Conservation (phyloP, 345 rosid species). For the Aquilaria malaccensis region DNA sequence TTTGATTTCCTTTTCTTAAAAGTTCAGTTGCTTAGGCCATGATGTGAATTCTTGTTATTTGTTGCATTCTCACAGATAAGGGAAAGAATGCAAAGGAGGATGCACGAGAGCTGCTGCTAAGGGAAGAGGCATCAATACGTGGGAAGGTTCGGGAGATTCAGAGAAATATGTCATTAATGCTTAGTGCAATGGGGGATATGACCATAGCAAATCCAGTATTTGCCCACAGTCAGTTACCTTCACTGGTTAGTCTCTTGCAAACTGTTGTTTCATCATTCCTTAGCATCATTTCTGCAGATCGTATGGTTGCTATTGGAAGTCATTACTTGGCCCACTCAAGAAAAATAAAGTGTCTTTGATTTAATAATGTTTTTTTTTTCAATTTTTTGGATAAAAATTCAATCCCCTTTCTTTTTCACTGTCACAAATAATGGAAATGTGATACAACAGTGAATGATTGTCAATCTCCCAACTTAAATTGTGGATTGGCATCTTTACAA, state of each 20-base stretch:
- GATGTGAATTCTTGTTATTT: neutral
- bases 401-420: neutral
- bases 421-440: neutral
- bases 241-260: conserved; percentile 52
- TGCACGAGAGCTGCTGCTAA: conserved; percentile 85
- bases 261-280: neutral
- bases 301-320: too few species aligned
- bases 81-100: conserved; percentile 93
- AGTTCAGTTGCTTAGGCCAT: conserved; percentile 8
- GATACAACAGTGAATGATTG: neutral
- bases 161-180: conserved; percentile 60
- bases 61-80: conserved; percentile 47
- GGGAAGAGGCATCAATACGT: conserved; percentile 78
- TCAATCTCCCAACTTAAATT: too few species aligned
- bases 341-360: too few species aligned
- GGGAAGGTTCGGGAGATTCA: conserved; percentile 59
- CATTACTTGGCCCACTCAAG: too few species aligned
- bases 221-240: conserved; percentile 89
- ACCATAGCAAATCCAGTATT: conserved; percentile 80
- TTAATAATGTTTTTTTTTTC: too few species aligned
- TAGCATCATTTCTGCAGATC: too few species aligned
- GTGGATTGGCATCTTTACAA: too few species aligned
- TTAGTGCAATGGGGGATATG: conserved; percentile 84
- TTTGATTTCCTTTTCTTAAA: conserved; percentile 1
- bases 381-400: too few species aligned